Base-by-base conservation (phyloP, 306 rosid genomes). In the Alnus glutinosa region DNA sequence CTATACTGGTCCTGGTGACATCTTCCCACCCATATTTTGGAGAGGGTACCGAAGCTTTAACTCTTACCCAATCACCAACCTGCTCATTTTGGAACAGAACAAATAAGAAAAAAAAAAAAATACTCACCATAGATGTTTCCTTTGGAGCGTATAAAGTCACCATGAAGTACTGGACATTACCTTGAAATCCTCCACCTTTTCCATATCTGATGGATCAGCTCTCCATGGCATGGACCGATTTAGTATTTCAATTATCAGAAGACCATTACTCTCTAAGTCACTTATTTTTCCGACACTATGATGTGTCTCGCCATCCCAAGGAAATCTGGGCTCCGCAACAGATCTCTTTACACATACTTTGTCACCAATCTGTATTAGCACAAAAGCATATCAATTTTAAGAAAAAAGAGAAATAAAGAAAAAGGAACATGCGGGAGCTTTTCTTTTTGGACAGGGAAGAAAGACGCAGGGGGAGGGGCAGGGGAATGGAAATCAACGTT, bases 11-110 rank as follows among this genome's bases (percentile, higher is more conserved):
- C 88, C 95, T 91, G 16, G 93, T 88, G 77, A 92, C 83, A 81
- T 95, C 99, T 55, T 95, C 99, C 99, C 99, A 95, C 72, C 99
- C 99, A 74, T 95, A 95, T 86, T 90, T 95, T 73, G 99, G 99
- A 69, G 99, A 93, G 47, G 99, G 87, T 59, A 95, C 99, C 7
- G 99, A 92, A 83, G 99, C 89, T 84, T 95, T 95, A 83, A 95
- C 99, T 88, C 93, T 88, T 64, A 93, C 99, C 99, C 99, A 95
- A 75, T 95, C 97, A 75, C 99, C 99, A 75, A 95, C 98, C 99
- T 95, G 85, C 72, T 55, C 80, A 75, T 69, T 61, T 19, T 50
- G 73, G 63, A 85, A 66, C 19, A 50, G 62, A 37, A 19, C 10
- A 3, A 70, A 80, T n/a, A 57, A 68, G 77, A 23, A 23, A 23